Evolutionary conservation across 2,329 filamentous ascomycete genomes (phyloP).

Genomic region (Ophiocordyceps camponoti-floridani): DNA sequence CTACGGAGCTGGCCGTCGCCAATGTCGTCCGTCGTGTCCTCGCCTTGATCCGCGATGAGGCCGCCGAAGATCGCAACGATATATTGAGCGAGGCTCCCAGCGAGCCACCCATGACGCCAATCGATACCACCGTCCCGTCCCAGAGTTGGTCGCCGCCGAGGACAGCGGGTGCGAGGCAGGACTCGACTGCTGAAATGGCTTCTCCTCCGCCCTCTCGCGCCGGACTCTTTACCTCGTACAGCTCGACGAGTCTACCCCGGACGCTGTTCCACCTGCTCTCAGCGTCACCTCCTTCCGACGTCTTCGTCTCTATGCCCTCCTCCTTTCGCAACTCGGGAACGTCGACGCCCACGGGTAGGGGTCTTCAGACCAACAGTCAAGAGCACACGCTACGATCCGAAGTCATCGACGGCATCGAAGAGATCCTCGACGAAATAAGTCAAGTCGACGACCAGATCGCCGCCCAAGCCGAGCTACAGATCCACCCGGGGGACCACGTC

Average conservation of each 20-base stretch:
- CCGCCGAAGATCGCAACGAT: slow-evolving; percentile 61
- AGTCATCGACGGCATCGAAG: slow-evolving; percentile 82
- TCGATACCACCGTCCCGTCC: slow-evolving; percentile 14
- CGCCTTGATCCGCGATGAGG: slow-evolving; percentile 80
- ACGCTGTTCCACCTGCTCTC: slow-evolving; percentile 83
- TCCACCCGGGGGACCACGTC: slow-evolving; percentile 84
- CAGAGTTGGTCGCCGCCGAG: slow-evolving; percentile 12
- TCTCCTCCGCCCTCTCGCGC: slow-evolving; percentile 26
- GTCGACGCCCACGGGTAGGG: slow-evolving; percentile 26
- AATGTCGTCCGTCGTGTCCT: slow-evolving; percentile 87
- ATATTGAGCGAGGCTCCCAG: slow-evolving; percentile 39
- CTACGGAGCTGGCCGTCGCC: slow-evolving; percentile 77
- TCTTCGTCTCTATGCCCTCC: slow-evolving; percentile 18
- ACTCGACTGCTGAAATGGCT: slow-evolving; percentile 12
- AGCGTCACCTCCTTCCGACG: slow-evolving; percentile 37
- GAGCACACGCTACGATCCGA: slow-evolving; percentile 67
- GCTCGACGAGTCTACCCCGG: slow-evolving; percentile 48
- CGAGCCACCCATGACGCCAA: slow-evolving; percentile 20
- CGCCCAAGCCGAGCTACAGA: slow-evolving; percentile 72
- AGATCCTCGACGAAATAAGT: slow-evolving; percentile 88
- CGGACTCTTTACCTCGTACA: slow-evolving; percentile 41
- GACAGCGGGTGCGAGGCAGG: slow-evolving; percentile 14
- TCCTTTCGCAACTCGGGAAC: slow-evolving; percentile 28
- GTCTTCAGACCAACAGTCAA: slow-evolving; percentile 23
- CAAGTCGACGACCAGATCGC: slow-evolving; percentile 90